Conservation (phyloP, 2,329 filamentous ascomycete genomes). For the Fusarium protoensiforme region DNA sequence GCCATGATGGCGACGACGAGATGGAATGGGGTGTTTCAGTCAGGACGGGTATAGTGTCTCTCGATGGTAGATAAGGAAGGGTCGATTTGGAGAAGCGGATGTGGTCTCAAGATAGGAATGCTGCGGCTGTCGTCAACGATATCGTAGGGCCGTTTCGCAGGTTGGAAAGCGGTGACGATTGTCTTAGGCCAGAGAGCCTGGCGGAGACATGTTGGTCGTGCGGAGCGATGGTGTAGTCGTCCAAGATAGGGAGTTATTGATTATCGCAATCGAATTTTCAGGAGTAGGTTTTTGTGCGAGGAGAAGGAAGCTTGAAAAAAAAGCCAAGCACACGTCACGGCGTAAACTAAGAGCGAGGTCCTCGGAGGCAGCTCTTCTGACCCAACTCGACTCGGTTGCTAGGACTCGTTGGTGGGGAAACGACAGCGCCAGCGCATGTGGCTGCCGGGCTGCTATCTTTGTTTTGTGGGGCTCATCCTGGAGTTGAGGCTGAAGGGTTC, state of each 20-base stretch:
- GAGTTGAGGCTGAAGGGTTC: background rate
- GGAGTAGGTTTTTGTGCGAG: conserved; percentile 8
- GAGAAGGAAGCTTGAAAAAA: conserved; percentile 16
- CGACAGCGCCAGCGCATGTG: conserved; percentile 18
- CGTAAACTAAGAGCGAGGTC: conserved; percentile 21
- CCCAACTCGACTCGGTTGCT: conserved; percentile 19
- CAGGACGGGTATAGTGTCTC: conserved; percentile 20
- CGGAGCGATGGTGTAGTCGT: background rate
- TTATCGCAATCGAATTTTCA: background rate
- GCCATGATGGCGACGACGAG: conserved; percentile 65
- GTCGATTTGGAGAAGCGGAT: conserved; percentile 1
- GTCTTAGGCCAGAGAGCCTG: conserved; percentile 28
- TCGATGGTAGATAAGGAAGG: background rate
- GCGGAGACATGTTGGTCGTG: conserved; percentile 18
- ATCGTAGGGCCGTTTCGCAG: conserved; percentile 2
- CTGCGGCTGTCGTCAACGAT: conserved; percentile 14
- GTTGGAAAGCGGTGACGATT: conserved; percentile 20
- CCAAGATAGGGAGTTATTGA: background rate
- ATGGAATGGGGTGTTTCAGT: conserved; percentile 38
- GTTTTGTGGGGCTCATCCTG: background rate
- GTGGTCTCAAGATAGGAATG: conserved; percentile 28
- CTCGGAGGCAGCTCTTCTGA: conserved; percentile 7
- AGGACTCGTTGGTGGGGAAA: conserved; percentile 36
- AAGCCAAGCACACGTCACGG: conserved; percentile 4
- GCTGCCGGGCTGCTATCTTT: background rate